Evolutionary conservation across 768 basidiomycete genomes (phyloP).

Genomic region (Suillus sp.): DNA sequence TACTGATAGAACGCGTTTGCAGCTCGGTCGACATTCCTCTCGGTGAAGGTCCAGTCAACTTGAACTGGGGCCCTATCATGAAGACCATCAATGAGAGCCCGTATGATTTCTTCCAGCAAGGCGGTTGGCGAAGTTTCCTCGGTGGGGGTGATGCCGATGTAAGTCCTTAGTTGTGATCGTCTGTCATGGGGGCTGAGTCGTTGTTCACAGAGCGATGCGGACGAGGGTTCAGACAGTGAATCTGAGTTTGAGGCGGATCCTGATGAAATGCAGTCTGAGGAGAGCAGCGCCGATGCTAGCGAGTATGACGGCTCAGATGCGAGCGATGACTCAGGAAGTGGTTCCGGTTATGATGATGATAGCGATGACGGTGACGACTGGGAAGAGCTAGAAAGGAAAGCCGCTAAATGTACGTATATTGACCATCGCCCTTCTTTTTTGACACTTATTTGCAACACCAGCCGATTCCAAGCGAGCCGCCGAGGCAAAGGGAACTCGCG

Average conservation of each 20-base stretch:
- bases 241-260: conserved; percentile 65
- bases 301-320: conserved; percentile 55
- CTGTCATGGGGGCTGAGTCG: conserved; percentile 40
- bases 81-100: conserved; percentile 97
- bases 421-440: background rate
- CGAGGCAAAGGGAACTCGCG: conserved; percentile 40
- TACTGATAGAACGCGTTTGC: conserved; percentile 13
- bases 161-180: conserved; percentile 24
- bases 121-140: conserved; percentile 94
- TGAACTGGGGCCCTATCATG: conserved; percentile 99
- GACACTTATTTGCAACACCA: conserved; percentile 21
- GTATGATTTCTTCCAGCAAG: conserved; percentile 91
- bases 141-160: conserved; percentile 74
- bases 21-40: conserved; percentile 97
- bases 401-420: conserved; percentile 68
- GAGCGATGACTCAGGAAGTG: conserved; percentile 62
- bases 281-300: conserved; percentile 54
- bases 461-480: conserved; percentile 53
- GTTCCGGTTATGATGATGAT: conserved; percentile 61
- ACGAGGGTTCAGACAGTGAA: conserved; percentile 64
- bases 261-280: conserved; percentile 44
- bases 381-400: conserved; percentile 93
- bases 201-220: conserved; percentile 53
- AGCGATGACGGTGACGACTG: conserved; percentile 90
- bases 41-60: conserved; percentile 93